phyloP scores from a whole-genome alignment of 2,329 filamentous ascomycete genomes.

The Cladosporium sp. region DNA sequence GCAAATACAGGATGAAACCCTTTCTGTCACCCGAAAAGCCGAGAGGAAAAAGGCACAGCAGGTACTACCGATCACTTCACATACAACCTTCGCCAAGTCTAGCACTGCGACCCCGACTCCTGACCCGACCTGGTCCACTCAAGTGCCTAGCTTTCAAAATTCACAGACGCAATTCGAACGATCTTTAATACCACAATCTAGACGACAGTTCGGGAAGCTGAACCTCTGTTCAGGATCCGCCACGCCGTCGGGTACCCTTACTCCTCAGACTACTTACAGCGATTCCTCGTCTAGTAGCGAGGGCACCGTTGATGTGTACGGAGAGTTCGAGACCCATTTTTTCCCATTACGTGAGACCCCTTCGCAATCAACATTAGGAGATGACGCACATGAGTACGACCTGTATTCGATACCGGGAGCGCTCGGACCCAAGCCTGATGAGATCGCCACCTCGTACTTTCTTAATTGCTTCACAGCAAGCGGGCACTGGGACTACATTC shows the following conservation, averaged over 20 bases:
- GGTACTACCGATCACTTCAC: conserved; percentile 19
- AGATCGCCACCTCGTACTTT: conserved; percentile 26
- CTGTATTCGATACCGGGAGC: background rate
- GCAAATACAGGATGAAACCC: conserved; percentile 30
- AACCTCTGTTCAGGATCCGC: background rate
- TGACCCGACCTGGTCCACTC: conserved; percentile 10
- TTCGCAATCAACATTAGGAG: background rate
- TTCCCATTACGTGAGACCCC: background rate
- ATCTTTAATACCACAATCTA: too few species aligned
- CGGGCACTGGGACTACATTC: conserved; percentile 26
- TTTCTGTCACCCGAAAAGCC: conserved; percentile 23
- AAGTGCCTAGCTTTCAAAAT: background rate
- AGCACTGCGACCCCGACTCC: conserved; percentile 12
- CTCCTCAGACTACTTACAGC: conserved; percentile 14
- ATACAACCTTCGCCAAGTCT: conserved; percentile 7
- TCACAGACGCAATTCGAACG: background rate
- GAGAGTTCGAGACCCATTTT: conserved; percentile 13
- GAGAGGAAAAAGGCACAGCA: conserved; percentile 19
- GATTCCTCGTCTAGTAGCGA: conserved; percentile 23
- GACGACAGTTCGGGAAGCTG: too few species aligned
- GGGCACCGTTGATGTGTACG: conserved; percentile 22
- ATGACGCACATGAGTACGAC: background rate
- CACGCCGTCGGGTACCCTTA: conserved; percentile 14
- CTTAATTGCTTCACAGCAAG: conserved; percentile 25
- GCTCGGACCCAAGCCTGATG: conserved; percentile 13